These are phyloP conservation scores for Trichoderma sp. DNA, from an alignment of 2,329 filamentous ascomycete genomes.

Conservation along the genomic window DNA sequence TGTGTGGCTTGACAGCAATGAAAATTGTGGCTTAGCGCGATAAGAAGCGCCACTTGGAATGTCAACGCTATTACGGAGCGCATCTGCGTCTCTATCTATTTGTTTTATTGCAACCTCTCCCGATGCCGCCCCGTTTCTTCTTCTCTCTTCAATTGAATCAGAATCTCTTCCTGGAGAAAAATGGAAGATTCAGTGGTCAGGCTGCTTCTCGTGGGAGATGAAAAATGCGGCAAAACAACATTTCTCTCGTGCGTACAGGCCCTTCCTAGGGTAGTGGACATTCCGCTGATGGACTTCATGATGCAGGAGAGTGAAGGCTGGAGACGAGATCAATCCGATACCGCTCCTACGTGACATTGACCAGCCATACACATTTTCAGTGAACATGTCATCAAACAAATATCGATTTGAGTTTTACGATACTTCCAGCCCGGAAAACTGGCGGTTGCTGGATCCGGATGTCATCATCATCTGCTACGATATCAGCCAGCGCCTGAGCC, in stretches of 20 bases:
- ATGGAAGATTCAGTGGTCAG: constrained; percentile 55
- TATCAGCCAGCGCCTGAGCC: constrained; percentile 58
- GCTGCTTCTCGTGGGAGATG: constrained; percentile 61
- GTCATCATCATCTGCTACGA: constrained; percentile 63
- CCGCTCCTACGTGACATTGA: constrained; percentile 58
- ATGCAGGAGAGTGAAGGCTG: constrained; percentile 54
- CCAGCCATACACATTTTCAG: constrained; percentile 62
- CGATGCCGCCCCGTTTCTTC: background rate
- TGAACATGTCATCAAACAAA: constrained; percentile 42
- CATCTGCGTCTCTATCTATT: background rate
- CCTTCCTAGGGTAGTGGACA: background rate
- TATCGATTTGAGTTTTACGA: constrained; percentile 63
- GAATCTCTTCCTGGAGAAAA: background rate
- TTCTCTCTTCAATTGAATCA: background rate
- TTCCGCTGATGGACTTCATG: background rate
- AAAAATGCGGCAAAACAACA: constrained; percentile 61
- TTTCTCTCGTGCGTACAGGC: constrained; percentile 58
- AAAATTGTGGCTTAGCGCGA: constrained; percentile 19
- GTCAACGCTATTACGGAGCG: constrained; percentile 1
- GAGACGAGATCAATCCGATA: constrained; percentile 46
- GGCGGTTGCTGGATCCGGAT: constrained; percentile 60
- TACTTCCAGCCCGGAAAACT: constrained; percentile 59
- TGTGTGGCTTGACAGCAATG: constrained; percentile 11
- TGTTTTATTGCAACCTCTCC: background rate
- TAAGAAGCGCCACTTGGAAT: constrained; percentile 7